These are phyloP conservation scores for Hippophae tibetana DNA, from an alignment of 306 rosid species.

Conservation along the genomic window DNA sequence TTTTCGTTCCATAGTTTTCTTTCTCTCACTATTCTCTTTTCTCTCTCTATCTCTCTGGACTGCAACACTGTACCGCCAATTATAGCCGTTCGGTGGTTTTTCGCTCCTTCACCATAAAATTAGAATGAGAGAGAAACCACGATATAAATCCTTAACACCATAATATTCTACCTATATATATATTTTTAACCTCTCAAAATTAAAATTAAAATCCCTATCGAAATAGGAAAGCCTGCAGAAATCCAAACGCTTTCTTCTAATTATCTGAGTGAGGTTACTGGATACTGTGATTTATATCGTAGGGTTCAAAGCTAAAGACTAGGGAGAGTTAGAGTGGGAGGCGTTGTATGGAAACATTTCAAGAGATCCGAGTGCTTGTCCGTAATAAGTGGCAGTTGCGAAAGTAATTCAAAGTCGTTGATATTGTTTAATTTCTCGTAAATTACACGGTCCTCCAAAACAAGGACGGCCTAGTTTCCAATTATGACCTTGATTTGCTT, in stretches of 20 bases:
- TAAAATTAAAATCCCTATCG: too few species aligned
- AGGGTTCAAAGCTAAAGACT: too few species aligned
- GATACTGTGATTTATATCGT: too few species aligned
- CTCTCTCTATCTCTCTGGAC: neutral
- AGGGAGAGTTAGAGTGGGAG: too few species aligned
- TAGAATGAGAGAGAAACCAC: constrained; percentile 1
- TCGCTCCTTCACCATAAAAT: constrained; percentile 28
- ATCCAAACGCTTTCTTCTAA: too few species aligned
- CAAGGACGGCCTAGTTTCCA: constrained; percentile 2
- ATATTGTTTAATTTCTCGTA: neutral
- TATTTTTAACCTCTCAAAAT: too few species aligned
- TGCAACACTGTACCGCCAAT: constrained; percentile 38
- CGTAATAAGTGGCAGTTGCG: neutral
- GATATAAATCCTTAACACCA: too few species aligned
- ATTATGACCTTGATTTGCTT: neutral
- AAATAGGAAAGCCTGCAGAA: too few species aligned
- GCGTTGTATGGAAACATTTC: neutral
- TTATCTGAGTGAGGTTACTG: too few species aligned
- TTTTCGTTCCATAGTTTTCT: too few species aligned
- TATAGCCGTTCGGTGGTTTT: constrained; percentile 70
- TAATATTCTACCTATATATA: too few species aligned
- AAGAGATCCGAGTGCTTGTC: neutral
- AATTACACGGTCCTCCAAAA: neutral
- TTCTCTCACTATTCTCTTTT: too few species aligned
- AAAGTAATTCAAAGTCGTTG: constrained; percentile 7